A percentile compares a stretch with the other conserved stretches of the same genome.
Evolutionary conservation across 768 basidiomycete genomes (phyloP).

Genomic region (Hemileccinum impolitum): DNA sequence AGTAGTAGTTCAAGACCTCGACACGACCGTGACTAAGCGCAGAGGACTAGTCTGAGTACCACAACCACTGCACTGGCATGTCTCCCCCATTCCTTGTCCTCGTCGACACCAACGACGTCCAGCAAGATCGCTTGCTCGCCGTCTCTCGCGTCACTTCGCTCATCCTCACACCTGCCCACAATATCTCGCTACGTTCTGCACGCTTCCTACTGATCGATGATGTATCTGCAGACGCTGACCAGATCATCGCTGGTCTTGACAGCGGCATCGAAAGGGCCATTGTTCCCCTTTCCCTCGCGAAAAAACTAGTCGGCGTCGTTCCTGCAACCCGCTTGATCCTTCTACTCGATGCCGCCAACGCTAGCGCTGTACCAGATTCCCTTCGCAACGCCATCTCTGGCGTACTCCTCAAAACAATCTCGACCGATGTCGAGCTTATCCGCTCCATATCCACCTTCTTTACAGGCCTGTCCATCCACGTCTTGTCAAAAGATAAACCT

Average conservation of each 20-base stretch:
- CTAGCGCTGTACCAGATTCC: constrained; percentile 72
- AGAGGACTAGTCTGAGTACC: too few species aligned
- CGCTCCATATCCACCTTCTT: constrained; percentile 77
- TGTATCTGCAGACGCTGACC: constrained; percentile 45
- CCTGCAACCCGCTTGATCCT: constrained; percentile 73
- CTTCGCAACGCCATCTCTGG: constrained; percentile 73
- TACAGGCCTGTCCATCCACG: constrained; percentile 56
- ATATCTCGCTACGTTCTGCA: constrained; percentile 29
- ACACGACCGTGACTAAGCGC: constrained; percentile 21
- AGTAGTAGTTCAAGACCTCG: neutral
- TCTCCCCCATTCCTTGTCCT: constrained; percentile 53
- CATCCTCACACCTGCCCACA: constrained; percentile 44
- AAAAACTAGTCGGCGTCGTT: constrained; percentile 62
- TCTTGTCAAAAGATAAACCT: constrained; percentile 53
- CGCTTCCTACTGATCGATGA: constrained; percentile 58
- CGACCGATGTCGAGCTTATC: constrained; percentile 72
- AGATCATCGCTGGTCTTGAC: constrained; percentile 67
- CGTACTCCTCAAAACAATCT: constrained; percentile 72
- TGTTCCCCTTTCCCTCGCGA: constrained; percentile 61
- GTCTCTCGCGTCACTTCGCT: constrained; percentile 78
- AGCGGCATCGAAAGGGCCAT: constrained; percentile 78
- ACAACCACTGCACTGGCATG: too few species aligned
- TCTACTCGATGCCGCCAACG: constrained; percentile 69
- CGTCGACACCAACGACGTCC: constrained; percentile 42
- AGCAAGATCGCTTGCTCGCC: constrained; percentile 49